Conservation (phyloP, 305 asterid species). For the Fraxinus angustifolia region DNA sequence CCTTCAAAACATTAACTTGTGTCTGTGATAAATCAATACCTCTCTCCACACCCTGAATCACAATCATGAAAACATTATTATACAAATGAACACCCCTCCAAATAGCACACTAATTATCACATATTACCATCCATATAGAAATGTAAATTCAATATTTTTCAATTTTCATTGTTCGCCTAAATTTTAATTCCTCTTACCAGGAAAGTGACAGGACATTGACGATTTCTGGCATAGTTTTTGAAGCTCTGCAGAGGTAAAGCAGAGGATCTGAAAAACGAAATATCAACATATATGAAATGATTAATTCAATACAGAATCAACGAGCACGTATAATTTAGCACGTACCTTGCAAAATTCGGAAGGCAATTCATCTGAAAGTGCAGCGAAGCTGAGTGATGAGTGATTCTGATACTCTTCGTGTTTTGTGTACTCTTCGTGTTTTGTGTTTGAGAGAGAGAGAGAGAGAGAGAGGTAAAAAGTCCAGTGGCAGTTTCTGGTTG, state of each 20-base stretch:
- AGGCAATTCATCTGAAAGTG: constrained; percentile 55
- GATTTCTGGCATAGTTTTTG: constrained; percentile 36
- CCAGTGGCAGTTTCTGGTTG: constrained; percentile 9
- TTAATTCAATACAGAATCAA: not conserved
- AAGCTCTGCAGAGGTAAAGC: constrained; percentile 52
- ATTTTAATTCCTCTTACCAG: constrained; percentile 36
- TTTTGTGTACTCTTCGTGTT: not conserved
- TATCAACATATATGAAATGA: not conserved
- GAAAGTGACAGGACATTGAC: constrained; percentile 31
- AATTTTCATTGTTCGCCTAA: not conserved
- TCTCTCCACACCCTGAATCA: constrained; percentile 44
- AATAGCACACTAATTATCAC: not conserved
- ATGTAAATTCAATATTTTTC: not conserved
- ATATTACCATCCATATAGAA: not conserved
- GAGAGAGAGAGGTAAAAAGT: not conserved
- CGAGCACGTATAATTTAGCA: not conserved
- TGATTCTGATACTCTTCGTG: not conserved
- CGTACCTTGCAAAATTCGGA: constrained; percentile 60
- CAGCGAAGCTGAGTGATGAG: not conserved
- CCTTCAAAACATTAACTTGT: constrained; percentile 37
- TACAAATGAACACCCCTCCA: not conserved
- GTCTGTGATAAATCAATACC: constrained; percentile 30
- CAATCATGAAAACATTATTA: not conserved
- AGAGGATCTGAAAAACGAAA: constrained; percentile 47
- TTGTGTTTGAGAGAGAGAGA: not conserved